Evolutionary conservation across 768 basidiomycete species (phyloP).

Genomic region (Kwoniella sp.): DNA sequence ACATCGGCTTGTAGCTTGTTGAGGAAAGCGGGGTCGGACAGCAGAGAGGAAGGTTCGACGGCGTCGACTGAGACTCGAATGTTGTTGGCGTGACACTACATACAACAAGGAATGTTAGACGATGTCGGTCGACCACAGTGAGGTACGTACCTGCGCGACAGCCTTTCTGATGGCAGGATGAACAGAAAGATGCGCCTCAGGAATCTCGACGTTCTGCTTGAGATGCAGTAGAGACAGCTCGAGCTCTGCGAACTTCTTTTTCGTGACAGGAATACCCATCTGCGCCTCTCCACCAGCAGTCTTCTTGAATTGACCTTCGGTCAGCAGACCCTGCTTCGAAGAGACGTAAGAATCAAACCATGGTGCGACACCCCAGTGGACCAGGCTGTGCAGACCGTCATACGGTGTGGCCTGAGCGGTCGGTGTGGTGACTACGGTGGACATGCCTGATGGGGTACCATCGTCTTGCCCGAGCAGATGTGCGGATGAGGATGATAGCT

Average conservation of each 20-base stretch:
- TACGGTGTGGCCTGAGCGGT: slow-evolving; percentile 64
- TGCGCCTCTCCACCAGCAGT: slow-evolving; percentile 28
- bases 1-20: slow-evolving; percentile 91
- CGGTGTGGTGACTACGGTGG: slow-evolving; percentile 41
- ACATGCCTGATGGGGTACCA: slow-evolving; percentile 28
- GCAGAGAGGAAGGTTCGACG: slow-evolving; percentile 72
- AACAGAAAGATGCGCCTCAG: slow-evolving; percentile 88
- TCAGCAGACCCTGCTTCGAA: slow-evolving; percentile 66
- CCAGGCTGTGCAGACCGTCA: slow-evolving; percentile 90
- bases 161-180: slow-evolving; percentile 86
- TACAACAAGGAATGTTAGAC: background rate
- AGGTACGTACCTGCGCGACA: slow-evolving; percentile 64
- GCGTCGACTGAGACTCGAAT: slow-evolving; percentile 67
- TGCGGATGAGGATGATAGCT: slow-evolving; percentile 63
- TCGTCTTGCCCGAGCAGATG: slow-evolving; percentile 34
- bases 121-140: background rate
- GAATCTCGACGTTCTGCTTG: slow-evolving; percentile 99
- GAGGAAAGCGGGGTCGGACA: slow-evolving; percentile 87
- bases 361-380: slow-evolving; percentile 92
- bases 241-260: slow-evolving; percentile 98
- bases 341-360: slow-evolving; percentile 99
- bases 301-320: slow-evolving; percentile 62
- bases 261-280: slow-evolving; percentile 87
- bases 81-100: slow-evolving; percentile 57
- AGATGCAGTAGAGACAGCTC: slow-evolving; percentile 91